phyloP scores from a whole-genome alignment of 2,329 filamentous ascomycete species.

The Gnomoniopsis sp. region DNA sequence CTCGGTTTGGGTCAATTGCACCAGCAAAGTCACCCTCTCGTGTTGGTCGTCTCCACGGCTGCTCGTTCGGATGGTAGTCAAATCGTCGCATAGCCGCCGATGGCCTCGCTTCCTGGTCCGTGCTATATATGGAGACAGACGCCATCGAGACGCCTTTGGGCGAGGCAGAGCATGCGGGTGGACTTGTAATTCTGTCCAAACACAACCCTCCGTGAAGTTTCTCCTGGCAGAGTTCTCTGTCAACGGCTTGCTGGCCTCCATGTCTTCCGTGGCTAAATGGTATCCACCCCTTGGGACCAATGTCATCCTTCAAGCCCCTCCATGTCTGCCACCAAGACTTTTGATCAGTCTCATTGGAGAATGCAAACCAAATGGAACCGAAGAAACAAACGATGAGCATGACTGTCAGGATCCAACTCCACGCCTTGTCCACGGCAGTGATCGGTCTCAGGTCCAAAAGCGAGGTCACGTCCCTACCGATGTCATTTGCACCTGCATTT shows the following conservation, averaged over 20 bases:
- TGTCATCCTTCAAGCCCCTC: slow-evolving; percentile 1
- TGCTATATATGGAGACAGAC: slow-evolving; percentile 2
- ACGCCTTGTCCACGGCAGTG: slow-evolving; percentile 62
- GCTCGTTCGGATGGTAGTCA: slow-evolving; percentile 6
- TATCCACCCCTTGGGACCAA: background rate
- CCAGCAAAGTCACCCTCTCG: slow-evolving; percentile 15
- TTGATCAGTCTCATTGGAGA: slow-evolving; percentile 8
- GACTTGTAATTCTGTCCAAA: slow-evolving; percentile 5
- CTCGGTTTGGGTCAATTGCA: slow-evolving; percentile 11
- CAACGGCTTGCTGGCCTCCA: background rate
- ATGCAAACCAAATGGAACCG: slow-evolving; percentile 10
- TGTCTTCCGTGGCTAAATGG: background rate
- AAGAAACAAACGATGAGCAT: slow-evolving; percentile 11
- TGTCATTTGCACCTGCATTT: slow-evolving; percentile 43
- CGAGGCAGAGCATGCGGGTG: background rate
- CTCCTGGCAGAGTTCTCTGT: background rate
- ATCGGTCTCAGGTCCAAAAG: slow-evolving; percentile 33
- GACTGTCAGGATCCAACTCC: slow-evolving; percentile 61
- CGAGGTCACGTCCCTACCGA: slow-evolving; percentile 31
- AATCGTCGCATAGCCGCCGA: background rate
- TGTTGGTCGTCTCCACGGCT: slow-evolving; percentile 15
- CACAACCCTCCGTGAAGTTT: background rate
- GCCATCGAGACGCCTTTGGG: background rate
- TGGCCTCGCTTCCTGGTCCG: background rate
- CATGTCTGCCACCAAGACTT: slow-evolving; percentile 1